phyloP scores from a whole-genome alignment of 495 filamentous ascomycete genomes.

The Xylaria longipes region DNA sequence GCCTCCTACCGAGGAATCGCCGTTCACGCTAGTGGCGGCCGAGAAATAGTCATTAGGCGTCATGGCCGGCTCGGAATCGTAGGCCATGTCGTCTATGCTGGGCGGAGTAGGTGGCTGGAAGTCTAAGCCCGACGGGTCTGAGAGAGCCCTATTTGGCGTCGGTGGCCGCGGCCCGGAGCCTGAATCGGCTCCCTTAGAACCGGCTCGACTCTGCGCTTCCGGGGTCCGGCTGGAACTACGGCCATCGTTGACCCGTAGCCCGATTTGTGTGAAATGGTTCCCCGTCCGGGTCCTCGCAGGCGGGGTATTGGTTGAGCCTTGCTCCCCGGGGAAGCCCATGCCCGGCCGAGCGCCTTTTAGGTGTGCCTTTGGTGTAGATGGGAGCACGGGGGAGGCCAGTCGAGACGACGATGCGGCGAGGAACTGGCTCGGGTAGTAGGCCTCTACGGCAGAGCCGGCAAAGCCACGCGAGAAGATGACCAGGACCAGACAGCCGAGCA shows the following conservation, averaged over 20 bases:
- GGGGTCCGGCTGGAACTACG: slow-evolving; percentile 24
- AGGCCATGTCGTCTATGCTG: slow-evolving; percentile 36
- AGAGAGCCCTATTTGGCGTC: slow-evolving; percentile 27
- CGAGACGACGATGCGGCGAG: slow-evolving; percentile 28
- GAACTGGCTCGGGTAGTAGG: slow-evolving; percentile 39
- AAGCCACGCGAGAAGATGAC: slow-evolving; percentile 74
- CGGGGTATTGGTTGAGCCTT: slow-evolving; percentile 20
- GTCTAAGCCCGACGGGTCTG: slow-evolving; percentile 26
- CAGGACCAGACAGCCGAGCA: slow-evolving; percentile 85
- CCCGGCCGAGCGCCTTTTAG: slow-evolving; percentile 6
- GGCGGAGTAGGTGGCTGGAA: slow-evolving; percentile 35
- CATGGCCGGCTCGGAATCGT: slow-evolving; percentile 40
- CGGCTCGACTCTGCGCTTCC: slow-evolving; percentile 9
- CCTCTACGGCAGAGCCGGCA: slow-evolving; percentile 33
- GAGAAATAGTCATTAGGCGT: slow-evolving; percentile 36
- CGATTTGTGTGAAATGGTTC: slow-evolving; percentile 3
- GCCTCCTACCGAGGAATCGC: background rate
- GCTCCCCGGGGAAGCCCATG: slow-evolving; percentile 20
- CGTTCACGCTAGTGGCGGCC: slow-evolving; percentile 21
- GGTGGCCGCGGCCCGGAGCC: slow-evolving; percentile 14
- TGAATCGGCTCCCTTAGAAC: slow-evolving; percentile 20
- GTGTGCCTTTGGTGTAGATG: slow-evolving; percentile 32
- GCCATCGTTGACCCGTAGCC: background rate
- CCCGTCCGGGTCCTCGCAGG: slow-evolving; percentile 10
- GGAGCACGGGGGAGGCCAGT: slow-evolving; percentile 33